phyloP scores from a whole-genome alignment of 768 basidiomycete genomes.

The Boletus pseudopeckii region DNA sequence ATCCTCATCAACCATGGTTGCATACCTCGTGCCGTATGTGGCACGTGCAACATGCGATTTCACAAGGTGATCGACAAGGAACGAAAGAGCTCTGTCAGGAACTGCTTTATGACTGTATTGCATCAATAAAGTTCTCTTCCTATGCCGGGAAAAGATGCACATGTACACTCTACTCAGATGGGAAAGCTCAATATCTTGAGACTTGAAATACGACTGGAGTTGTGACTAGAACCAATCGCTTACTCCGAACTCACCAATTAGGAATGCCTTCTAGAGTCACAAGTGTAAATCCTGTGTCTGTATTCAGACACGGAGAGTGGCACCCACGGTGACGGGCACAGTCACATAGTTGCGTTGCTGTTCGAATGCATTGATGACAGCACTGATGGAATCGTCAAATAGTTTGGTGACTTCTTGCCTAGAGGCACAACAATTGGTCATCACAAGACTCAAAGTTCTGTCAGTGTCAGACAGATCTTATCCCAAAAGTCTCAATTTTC shows the following conservation, averaged over 20 bases:
- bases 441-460: neutral
- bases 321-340: constrained; percentile 29
- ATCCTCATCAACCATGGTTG: neutral
- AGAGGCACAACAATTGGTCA: neutral
- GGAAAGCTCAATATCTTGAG: constrained; percentile 37
- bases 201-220: constrained; percentile 36
- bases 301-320: neutral
- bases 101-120: constrained; percentile 40
- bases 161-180: constrained; percentile 49
- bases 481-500: constrained; percentile 37
- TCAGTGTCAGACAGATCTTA: constrained; percentile 5
- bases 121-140: neutral
- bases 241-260: constrained; percentile 52
- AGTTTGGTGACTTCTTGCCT: constrained; percentile 37
- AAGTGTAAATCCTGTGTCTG: neutral
- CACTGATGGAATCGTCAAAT: constrained; percentile 40
- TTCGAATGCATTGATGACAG: constrained; percentile 31
- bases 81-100: constrained; percentile 44
- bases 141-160: constrained; percentile 3
- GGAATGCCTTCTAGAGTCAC: constrained; percentile 29
- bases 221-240: constrained; percentile 42
- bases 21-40: constrained; percentile 55
- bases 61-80: constrained; percentile 42
- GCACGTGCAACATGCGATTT: constrained; percentile 41
- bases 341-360: constrained; percentile 21